These are phyloP conservation scores for Lichtheimia ramosa DNA, from an alignment of 371 early-diverging fungal genomes.

Conservation along the genomic window DNA sequence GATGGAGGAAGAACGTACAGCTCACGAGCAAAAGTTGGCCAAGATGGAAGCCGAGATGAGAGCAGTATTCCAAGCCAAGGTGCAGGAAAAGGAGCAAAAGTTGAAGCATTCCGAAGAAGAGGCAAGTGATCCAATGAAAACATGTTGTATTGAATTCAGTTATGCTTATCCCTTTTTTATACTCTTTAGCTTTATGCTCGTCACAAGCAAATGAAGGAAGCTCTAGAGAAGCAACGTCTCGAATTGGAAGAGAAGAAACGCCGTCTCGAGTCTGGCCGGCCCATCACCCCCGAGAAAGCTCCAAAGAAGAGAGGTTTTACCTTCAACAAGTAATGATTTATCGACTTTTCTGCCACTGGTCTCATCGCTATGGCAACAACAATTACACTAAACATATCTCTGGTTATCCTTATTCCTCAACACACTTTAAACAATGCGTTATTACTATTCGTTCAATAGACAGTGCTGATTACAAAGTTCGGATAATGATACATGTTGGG, in stretches of 20 bases:
- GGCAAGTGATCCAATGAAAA: slow-evolving; percentile 27
- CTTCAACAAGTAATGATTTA: slow-evolving; percentile 55
- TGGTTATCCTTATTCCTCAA: too few relatives aligned
- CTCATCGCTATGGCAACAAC: too few relatives aligned
- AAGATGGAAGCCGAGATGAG: slow-evolving; percentile 99
- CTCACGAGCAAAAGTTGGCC: slow-evolving; percentile 93
- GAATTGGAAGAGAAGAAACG: slow-evolving; percentile 95
- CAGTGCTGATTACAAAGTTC: too few relatives aligned
- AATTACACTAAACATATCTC: too few relatives aligned
- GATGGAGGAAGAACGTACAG: slow-evolving; percentile 89
- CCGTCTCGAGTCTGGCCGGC: slow-evolving; percentile 81
- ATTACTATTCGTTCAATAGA: too few relatives aligned
- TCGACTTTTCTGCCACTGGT: too few relatives aligned
- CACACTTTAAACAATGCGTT: too few relatives aligned
- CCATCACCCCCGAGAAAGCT: slow-evolving; percentile 83
- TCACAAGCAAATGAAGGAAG: slow-evolving; percentile 96
- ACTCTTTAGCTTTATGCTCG: slow-evolving; percentile 76
- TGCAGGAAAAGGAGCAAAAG: slow-evolving; percentile 96
- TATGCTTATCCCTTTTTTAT: background rate
- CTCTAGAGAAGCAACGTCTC: slow-evolving; percentile 88
- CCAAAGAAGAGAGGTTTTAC: slow-evolving; percentile 82
- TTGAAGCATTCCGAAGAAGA: slow-evolving; percentile 97
- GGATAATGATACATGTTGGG: too few relatives aligned
- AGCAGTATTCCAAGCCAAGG: slow-evolving; percentile 96
- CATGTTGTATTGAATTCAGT: background rate